Percentiles rank a stretch among this genome's conserved stretches.
These are phyloP conservation scores for Pyrenochaeta sp. DNA, from an alignment of 2,329 filamentous ascomycete genomes.

Conservation along the genomic window DNA sequence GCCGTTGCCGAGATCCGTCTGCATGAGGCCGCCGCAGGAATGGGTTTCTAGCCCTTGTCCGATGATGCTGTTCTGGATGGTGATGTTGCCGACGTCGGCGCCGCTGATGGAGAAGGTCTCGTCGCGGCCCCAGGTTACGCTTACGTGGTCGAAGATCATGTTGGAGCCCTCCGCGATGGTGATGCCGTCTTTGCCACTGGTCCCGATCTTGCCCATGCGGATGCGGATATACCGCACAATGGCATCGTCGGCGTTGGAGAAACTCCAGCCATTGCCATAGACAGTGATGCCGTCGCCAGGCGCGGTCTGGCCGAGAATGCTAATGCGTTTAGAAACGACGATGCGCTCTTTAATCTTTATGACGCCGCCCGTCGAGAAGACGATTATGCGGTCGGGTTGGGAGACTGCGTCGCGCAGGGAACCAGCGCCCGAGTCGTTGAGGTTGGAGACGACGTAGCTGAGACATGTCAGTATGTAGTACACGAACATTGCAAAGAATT, in stretches of 20 bases:
- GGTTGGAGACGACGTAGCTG: conserved; percentile 60
- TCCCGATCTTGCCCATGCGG: conserved; percentile 60
- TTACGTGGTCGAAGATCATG: conserved; percentile 66
- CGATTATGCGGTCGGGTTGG: conserved; percentile 56
- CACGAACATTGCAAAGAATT: too few species aligned
- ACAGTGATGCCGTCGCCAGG: conserved; percentile 60
- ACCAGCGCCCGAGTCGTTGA: conserved; percentile 57
- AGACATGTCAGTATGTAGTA: too few species aligned
- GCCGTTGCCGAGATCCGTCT: conserved; percentile 55
- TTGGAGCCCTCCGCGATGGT: conserved; percentile 61
- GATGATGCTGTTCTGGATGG: conserved; percentile 62
- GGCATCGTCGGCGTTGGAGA: conserved; percentile 60
- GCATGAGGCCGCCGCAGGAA: conserved; percentile 61
- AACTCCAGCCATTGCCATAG: conserved; percentile 63
- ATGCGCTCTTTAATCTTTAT: conserved; percentile 58
- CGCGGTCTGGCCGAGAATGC: conserved; percentile 61
- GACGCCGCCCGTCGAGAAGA: conserved; percentile 60
- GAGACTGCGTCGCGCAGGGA: conserved; percentile 62
- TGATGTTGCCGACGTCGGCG: conserved; percentile 55
- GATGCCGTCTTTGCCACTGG: conserved; percentile 62
- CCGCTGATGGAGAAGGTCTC: conserved; percentile 63
- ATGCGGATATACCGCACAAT: conserved; percentile 65
- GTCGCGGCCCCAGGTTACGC: conserved; percentile 63
- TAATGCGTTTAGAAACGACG: conserved; percentile 58
- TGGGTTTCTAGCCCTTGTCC: conserved; percentile 63